Evolutionary conservation across 2,329 filamentous ascomycete genomes (phyloP).

Genomic region (Plenodomus lindquistii): DNA sequence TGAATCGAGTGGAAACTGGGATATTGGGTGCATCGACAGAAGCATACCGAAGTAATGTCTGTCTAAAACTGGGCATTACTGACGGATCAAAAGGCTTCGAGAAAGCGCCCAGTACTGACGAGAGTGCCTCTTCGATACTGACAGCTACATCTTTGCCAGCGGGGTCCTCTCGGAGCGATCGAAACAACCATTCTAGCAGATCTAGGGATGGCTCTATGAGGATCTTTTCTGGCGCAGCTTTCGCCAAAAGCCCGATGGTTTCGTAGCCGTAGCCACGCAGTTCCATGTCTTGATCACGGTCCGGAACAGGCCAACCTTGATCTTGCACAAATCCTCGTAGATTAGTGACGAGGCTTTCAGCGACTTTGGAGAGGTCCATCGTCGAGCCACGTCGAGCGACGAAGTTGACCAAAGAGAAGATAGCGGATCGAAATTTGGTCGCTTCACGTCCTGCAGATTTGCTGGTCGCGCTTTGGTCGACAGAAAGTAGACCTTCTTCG

Average conservation of each 20-base stretch:
- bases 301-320: conserved; percentile 79
- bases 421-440: conserved; percentile 76
- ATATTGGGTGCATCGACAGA: conserved; percentile 15
- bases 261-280: conserved; percentile 85
- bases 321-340: conserved; percentile 74
- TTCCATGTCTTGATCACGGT: conserved; percentile 59
- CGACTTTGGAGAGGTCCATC: conserved; percentile 66
- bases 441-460: conserved; percentile 69
- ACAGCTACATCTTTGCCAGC: conserved; percentile 74
- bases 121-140: conserved; percentile 87
- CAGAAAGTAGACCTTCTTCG: conserved; percentile 62
- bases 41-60: conserved; percentile 40
- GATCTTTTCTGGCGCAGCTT: conserved; percentile 63
- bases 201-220: conserved; percentile 56
- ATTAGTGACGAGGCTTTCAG: conserved; percentile 67
- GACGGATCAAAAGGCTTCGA: conserved; percentile 48
- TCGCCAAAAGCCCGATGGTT: conserved; percentile 80
- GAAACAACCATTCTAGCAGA: conserved; percentile 77
- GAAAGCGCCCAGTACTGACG: conserved; percentile 70
- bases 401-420: conserved; percentile 88
- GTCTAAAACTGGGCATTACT: conserved; percentile 46
- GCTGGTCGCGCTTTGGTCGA: conserved; percentile 34
- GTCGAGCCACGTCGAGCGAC: conserved; percentile 73
- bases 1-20: conserved; percentile 46
- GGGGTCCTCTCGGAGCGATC: conserved; percentile 78